Percentiles rank a stretch among this genome's conserved stretches.
Conservation (phyloP, 2,329 filamentous ascomycete species). For the Fusarium oxysporum region DNA sequence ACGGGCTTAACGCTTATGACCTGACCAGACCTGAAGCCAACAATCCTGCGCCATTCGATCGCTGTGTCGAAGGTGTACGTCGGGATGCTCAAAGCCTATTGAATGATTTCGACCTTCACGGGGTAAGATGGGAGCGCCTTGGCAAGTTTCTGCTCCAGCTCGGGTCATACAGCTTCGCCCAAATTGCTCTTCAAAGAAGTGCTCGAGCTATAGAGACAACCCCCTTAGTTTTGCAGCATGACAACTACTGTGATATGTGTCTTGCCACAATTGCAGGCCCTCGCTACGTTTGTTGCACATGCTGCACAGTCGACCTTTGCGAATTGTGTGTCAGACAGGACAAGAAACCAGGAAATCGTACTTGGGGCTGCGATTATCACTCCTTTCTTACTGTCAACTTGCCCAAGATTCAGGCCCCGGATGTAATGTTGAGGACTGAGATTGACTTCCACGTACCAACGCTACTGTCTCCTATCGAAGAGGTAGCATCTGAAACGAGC, state of each 20-base stretch:
- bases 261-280: slow-evolving; percentile 5
- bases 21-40: slow-evolving; percentile 2
- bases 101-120: neutral
- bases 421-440: neutral
- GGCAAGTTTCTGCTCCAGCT: slow-evolving; percentile 26
- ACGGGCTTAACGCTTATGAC: slow-evolving; percentile 22
- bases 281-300: slow-evolving; percentile 14
- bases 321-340: slow-evolving; percentile 1
- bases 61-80: slow-evolving; percentile 17
- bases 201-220: slow-evolving; percentile 6
- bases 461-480: slow-evolving; percentile 10
- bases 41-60: neutral
- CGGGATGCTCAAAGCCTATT: slow-evolving; percentile 18
- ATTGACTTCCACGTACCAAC: neutral
- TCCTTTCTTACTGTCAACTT: slow-evolving; percentile 1
- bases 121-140: slow-evolving; percentile 20
- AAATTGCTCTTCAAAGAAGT: slow-evolving; percentile 23
- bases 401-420: neutral
- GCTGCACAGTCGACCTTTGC: slow-evolving; percentile 23
- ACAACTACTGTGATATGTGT: slow-evolving; percentile 21
- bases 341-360: slow-evolving; percentile 11
- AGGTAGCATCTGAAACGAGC: slow-evolving; percentile 1
- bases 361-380: slow-evolving; percentile 26
- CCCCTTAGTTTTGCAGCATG: slow-evolving; percentile 19
- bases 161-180: slow-evolving; percentile 19